These are phyloP conservation scores for Elasticomyces elasticus DNA, from an alignment of 495 filamentous ascomycete genomes.

Conservation along the genomic window DNA sequence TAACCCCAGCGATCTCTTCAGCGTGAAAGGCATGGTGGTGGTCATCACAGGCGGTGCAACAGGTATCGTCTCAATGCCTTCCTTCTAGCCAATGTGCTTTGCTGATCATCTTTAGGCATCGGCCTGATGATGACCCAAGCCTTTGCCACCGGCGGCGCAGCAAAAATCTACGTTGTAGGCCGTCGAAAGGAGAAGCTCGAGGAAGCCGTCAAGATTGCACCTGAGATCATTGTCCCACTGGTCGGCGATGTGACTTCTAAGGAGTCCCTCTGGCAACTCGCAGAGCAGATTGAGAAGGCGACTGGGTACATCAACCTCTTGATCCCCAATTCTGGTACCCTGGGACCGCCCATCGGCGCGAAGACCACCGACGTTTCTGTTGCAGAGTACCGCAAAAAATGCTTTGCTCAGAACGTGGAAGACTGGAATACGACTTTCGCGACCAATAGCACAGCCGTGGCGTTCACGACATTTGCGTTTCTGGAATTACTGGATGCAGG, in stretches of 20 bases:
- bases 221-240: constrained; percentile 33
- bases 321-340: constrained; percentile 22
- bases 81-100: not conserved
- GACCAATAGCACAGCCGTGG: constrained; percentile 33
- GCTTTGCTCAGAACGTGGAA: constrained; percentile 14
- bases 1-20: constrained; percentile 37
- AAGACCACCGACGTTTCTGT: constrained; percentile 6
- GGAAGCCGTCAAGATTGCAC: constrained; percentile 30
- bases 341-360: constrained; percentile 10
- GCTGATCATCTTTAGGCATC: constrained; percentile 40
- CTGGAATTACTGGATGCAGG: constrained; percentile 37
- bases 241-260: constrained; percentile 39
- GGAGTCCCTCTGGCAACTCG: constrained; percentile 28
- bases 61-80: constrained; percentile 29
- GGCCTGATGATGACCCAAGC: constrained; percentile 56
- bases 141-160: constrained; percentile 53
- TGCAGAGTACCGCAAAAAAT: constrained; percentile 18
- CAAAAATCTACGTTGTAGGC: constrained; percentile 60
- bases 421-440: constrained; percentile 24
- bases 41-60: constrained; percentile 53
- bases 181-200: constrained; percentile 40
- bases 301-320: constrained; percentile 33
- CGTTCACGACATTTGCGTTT: constrained; percentile 37
- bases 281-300: constrained; percentile 30
- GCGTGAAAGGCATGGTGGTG: constrained; percentile 51